These are phyloP conservation scores for Lavandula angustifolia DNA, from an alignment of 257 asterid species.

Conservation along the genomic window DNA sequence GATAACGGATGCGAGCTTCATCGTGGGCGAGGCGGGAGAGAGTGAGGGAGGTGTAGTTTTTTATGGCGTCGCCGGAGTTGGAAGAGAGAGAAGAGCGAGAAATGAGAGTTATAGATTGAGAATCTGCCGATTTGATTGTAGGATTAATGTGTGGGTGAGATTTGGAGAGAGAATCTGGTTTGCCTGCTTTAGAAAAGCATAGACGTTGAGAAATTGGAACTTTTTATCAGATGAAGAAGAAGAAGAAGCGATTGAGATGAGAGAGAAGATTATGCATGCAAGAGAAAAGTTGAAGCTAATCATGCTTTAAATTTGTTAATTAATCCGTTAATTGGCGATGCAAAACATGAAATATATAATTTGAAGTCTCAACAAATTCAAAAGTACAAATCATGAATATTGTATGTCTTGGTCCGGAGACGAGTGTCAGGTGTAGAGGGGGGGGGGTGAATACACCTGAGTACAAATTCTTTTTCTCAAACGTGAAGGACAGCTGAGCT, in stretches of 20 bases:
- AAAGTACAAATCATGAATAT: too few relatives aligned
- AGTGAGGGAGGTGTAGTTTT: slow-evolving; percentile 56
- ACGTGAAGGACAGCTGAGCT: too few relatives aligned
- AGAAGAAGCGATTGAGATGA: background rate
- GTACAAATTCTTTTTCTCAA: too few relatives aligned
- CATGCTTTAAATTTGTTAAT: background rate
- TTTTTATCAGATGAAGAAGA: slow-evolving; percentile 11
- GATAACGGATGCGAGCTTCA: slow-evolving; percentile 47
- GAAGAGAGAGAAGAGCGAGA: slow-evolving; percentile 46
- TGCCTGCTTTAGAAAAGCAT: slow-evolving; percentile 30
- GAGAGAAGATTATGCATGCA: slow-evolving; percentile 2
- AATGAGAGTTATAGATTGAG: slow-evolving; percentile 38
- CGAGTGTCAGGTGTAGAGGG: too few relatives aligned
- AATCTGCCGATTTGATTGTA: background rate
- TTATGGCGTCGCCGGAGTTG: background rate
- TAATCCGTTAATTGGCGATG: too few relatives aligned
- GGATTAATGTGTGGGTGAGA: background rate
- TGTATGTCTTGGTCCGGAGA: too few relatives aligned
- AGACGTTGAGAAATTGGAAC: slow-evolving; percentile 27
- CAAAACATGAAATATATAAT: too few relatives aligned
- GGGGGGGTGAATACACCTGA: too few relatives aligned
- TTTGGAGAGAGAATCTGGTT: slow-evolving; percentile 22
- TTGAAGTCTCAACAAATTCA: too few relatives aligned
- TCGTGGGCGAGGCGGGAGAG: slow-evolving; percentile 58
- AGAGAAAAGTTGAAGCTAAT: background rate